Conservation (phyloP, 2,329 filamentous ascomycete genomes). For the Raffaelea ambrosiae region DNA sequence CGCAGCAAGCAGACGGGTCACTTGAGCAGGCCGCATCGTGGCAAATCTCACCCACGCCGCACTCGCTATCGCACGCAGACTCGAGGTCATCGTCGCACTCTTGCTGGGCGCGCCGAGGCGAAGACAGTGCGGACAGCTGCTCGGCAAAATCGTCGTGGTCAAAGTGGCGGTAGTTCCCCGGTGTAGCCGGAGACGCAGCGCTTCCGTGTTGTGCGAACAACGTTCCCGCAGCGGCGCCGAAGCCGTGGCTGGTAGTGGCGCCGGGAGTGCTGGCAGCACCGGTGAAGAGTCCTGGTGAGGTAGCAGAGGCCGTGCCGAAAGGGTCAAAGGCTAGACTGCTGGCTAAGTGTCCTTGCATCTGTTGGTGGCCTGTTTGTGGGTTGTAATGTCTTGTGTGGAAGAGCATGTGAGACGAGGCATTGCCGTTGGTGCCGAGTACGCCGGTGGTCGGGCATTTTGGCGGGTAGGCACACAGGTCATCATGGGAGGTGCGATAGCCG, state of each 20-base stretch:
- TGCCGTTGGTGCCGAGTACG: slow-evolving; percentile 1
- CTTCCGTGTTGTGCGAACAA: background rate
- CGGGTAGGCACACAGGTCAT: slow-evolving; percentile 13
- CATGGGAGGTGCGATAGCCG: slow-evolving; percentile 12
- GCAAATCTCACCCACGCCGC: slow-evolving; percentile 12
- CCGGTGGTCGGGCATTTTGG: slow-evolving; percentile 10
- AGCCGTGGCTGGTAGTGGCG: background rate
- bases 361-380: background rate
- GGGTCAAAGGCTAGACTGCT: background rate
- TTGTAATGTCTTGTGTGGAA: slow-evolving; percentile 11
- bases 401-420: slow-evolving; percentile 9
- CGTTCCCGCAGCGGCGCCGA: background rate
- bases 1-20: slow-evolving; percentile 13
- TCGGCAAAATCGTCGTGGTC: slow-evolving; percentile 8
- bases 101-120: slow-evolving; percentile 1
- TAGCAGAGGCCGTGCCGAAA: background rate
- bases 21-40: slow-evolving; percentile 12
- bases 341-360: background rate
- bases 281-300: background rate
- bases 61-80: slow-evolving; percentile 14
- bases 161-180: background rate
- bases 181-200: background rate
- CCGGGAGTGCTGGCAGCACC: background rate
- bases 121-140: slow-evolving; percentile 10
- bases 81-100: slow-evolving; percentile 3